Conservation (phyloP, 2,329 filamentous ascomycete species). For the Aspergillus proliferans region DNA sequence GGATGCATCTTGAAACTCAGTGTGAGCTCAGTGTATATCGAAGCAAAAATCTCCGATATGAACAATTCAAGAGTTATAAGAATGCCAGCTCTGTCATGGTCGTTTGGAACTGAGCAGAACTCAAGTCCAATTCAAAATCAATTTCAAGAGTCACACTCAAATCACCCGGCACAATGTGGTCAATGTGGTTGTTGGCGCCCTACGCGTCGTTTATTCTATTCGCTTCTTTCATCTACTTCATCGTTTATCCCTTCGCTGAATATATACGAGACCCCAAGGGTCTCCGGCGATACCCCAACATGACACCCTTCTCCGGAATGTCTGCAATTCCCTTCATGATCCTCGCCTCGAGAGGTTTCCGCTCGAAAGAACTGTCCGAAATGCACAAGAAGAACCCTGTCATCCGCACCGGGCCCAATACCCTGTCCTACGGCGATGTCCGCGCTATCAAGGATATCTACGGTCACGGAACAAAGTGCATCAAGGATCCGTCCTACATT, state of each 20-base stretch:
- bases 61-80: not conserved
- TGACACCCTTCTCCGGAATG: conserved; percentile 40
- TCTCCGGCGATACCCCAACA: conserved; percentile 43
- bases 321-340: conserved; percentile 45
- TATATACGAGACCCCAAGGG: conserved; percentile 28
- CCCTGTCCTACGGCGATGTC: conserved; percentile 37
- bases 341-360: conserved; percentile 39
- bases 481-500: conserved; percentile 46
- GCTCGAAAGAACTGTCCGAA: conserved; percentile 38
- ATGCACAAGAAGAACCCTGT: conserved; percentile 44
- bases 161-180: conserved; percentile 12
- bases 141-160: not conserved
- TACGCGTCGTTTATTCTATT: conserved; percentile 18
- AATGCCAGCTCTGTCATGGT: not conserved
- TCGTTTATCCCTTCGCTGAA: conserved; percentile 18
- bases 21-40: not conserved
- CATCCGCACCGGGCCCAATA: conserved; percentile 43
- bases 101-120: too few species aligned
- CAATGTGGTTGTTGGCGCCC: conserved; percentile 13
- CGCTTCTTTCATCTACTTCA: conserved; percentile 19
- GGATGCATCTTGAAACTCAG: not conserved
- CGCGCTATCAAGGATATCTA: conserved; percentile 48
- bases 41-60: conserved; percentile 1
- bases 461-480: conserved; percentile 46
- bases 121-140: too few species aligned